Evolutionary conservation across 2,329 filamentous ascomycete genomes (phyloP), one percentile per base, ranked within the genome.

Genomic region (Seiridium unicorne): DNA sequence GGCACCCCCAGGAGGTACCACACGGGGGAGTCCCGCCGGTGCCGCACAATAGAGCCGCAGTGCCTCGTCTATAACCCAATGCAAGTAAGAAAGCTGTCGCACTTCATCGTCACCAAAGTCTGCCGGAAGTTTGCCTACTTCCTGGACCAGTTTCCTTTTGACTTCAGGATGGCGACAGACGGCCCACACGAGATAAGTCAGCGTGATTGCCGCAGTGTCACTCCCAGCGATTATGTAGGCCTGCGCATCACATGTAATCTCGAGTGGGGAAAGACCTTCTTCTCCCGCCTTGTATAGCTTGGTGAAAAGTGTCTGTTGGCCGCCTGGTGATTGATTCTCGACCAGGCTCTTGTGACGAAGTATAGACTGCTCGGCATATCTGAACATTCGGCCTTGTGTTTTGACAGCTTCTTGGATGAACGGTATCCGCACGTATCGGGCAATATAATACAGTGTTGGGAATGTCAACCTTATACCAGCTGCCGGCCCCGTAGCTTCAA

Each of bases 161-260:
- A 78, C 60, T 0, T 64, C 55, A 0, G 72, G 70, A 9, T 70
- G 59, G n/a, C 65, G 61, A 56, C 71, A 74, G 8, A 79, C 66
- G 4, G 69, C 65, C 76, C 76, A 83, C 4, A 77, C 64, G 0
- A 81, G 66, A 59, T 82, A 84, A 0, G 81, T 84, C 51, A 84
- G 61, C 0, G 79, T 79, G 13, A 76, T 73, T 1, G 81, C 77
- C 9, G 82, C 84, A 0, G 82, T 85, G 60, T 84, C 81, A 44
- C 74, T 81, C 2, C 82, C 82, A 1, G 81, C 83, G 4, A 80
- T 58, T 55, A 69, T 67, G 55, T 68, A 68, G 8, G 61, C 7
- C 62, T 61, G 70, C 0, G 80, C 80, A 48, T 81, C 76, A 13
- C 66, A 62, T 3, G 65, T 59, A 1, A 81, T 71, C 31, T 82